Conservation (phyloP, 2,329 filamentous ascomycete species). For the Talaromyces sp. region DNA sequence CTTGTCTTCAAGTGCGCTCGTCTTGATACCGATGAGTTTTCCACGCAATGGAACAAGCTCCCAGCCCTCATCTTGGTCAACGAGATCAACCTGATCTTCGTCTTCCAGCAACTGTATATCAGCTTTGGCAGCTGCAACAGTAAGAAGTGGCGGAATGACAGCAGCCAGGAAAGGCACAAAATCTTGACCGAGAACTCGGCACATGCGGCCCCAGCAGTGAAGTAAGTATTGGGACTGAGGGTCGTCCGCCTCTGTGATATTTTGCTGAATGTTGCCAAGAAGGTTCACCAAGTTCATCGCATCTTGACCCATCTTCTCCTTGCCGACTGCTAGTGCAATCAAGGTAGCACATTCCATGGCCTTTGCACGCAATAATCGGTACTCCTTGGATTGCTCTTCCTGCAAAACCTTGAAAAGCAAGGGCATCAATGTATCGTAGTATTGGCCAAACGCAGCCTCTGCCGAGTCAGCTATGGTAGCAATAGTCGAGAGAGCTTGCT, state of each 20-base stretch:
- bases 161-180: slow-evolving; percentile 89
- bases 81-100: slow-evolving; percentile 85
- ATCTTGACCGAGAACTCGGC: slow-evolving; percentile 81
- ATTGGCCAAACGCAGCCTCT: slow-evolving; percentile 88
- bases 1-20: slow-evolving; percentile 94
- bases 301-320: slow-evolving; percentile 83
- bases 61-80: slow-evolving; percentile 95
- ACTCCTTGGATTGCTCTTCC: slow-evolving; percentile 89
- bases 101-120: slow-evolving; percentile 96
- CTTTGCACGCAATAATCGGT: slow-evolving; percentile 85
- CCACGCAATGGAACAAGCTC: slow-evolving; percentile 94
- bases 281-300: slow-evolving; percentile 83
- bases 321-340: slow-evolving; percentile 91
- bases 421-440: slow-evolving; percentile 95
- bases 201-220: slow-evolving; percentile 99
- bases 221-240: slow-evolving; percentile 95
- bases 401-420: slow-evolving; percentile 83
- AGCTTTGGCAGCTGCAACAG: slow-evolving; percentile 89
- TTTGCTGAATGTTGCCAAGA: slow-evolving; percentile 78
- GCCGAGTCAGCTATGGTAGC: slow-evolving; percentile 98
- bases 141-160: slow-evolving; percentile 90
- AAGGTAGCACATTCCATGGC: slow-evolving; percentile 98
- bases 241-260: slow-evolving; percentile 85
- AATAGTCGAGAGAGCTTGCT: slow-evolving; percentile 95
- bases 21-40: slow-evolving; percentile 97